These are phyloP conservation scores for Sphagnum fallax DNA, from an alignment of 228 moss, liverwort and hornwort genomes.

Conservation along the genomic window DNA sequence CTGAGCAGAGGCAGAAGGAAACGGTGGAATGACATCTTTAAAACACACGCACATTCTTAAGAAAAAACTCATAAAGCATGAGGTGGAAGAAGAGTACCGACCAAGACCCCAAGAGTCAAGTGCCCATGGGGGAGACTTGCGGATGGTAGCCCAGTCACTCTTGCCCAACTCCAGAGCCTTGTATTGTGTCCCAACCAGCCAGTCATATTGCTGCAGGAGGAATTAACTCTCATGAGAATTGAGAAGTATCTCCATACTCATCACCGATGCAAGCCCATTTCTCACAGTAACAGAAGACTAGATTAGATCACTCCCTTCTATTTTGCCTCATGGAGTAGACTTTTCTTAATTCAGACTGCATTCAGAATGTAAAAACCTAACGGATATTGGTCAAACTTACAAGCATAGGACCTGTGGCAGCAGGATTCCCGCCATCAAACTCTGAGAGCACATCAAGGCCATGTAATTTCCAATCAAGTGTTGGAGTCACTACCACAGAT, in stretches of 20 bases:
- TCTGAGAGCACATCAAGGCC: conserved; percentile 90
- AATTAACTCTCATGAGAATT: too few relatives aligned
- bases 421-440: conserved; percentile 87
- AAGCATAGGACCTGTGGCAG: conserved; percentile 81
- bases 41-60: too few relatives aligned
- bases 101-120: conserved; percentile 96
- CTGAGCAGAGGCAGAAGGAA: too few relatives aligned
- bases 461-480: conserved; percentile 93
- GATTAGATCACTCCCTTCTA: too few relatives aligned
- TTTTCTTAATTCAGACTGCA: too few relatives aligned
- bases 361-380: too few relatives aligned
- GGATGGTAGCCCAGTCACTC: conserved; percentile 79
- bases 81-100: conserved; percentile 18
- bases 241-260: too few relatives aligned
- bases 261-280: too few relatives aligned
- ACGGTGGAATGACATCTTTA: too few relatives aligned
- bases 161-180: conserved; percentile 86
- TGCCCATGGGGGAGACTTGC: conserved; percentile 94
- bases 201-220: conserved; percentile 79
- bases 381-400: conserved; percentile 28
- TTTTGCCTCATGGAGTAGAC: too few relatives aligned
- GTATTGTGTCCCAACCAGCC: conserved; percentile 74
- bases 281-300: too few relatives aligned
- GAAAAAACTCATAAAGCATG: too few relatives aligned
- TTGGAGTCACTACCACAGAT: conserved; percentile 82